phyloP scores from a whole-genome alignment of 2,329 filamentous ascomycete species.

The Diplodia seriata region DNA sequence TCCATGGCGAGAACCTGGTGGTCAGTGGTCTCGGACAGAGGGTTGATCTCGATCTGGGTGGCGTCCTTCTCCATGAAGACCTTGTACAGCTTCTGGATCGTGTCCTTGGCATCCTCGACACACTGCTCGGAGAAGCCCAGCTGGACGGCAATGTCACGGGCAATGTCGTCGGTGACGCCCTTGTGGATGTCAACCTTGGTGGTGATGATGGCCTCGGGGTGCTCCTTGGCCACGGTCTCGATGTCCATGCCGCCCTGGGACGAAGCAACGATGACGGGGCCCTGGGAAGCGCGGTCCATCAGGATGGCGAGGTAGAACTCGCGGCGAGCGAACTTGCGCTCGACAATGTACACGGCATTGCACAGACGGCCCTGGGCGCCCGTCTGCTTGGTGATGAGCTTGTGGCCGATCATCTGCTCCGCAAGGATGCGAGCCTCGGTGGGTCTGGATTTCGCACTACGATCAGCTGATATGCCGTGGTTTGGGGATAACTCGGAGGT shows the following conservation, averaged over 20 bases:
- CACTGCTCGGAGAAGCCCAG: constrained; percentile 98
- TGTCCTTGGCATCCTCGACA: constrained; percentile 91
- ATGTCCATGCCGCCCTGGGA: constrained; percentile 99
- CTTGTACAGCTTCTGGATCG: constrained; percentile 98
- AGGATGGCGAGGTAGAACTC: constrained; percentile 99
- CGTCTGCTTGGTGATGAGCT: constrained; percentile 99
- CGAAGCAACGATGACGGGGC: constrained; percentile 94
- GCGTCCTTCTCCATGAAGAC: constrained; percentile 98
- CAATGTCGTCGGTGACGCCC: constrained; percentile 95
- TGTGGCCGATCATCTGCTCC: constrained; percentile 99
- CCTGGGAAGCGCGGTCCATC: constrained; percentile 93
- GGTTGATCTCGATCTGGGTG: constrained; percentile 99
- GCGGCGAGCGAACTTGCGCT: constrained; percentile 98
- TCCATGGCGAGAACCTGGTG: constrained; percentile 99
- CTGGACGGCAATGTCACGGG: constrained; percentile 84
- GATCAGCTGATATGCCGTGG: constrained; percentile 29
- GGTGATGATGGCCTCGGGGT: constrained; percentile 92
- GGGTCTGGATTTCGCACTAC: constrained; percentile 58
- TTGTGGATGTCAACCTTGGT: constrained; percentile 92
- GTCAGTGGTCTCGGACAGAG: constrained; percentile 95
- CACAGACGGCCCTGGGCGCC: constrained; percentile 91
- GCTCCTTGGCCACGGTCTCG: constrained; percentile 97
- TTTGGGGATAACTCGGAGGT: constrained; percentile 24
- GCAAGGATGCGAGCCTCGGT: constrained; percentile 97
- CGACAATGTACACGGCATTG: constrained; percentile 98